A percentile compares a stretch with the other conserved stretches of the same genome.
Conservation (phyloP, 495 filamentous ascomycete species). For the Aspergillus steynii region DNA sequence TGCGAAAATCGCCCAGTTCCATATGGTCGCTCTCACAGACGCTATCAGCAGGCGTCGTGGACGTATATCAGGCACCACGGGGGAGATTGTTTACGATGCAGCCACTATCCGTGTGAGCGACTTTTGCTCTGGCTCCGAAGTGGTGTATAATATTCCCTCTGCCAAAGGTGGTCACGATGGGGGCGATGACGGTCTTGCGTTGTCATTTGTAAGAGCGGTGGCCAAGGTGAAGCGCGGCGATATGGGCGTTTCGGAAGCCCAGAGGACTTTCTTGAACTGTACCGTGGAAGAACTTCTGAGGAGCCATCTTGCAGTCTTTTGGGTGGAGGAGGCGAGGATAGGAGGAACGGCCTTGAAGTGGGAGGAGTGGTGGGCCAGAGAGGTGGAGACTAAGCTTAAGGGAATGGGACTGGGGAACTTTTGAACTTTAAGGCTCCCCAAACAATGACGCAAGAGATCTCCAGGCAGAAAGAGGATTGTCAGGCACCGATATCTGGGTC, state of each 20-base stretch:
- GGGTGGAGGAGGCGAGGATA: too few relatives aligned
- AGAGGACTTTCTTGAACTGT: too few relatives aligned
- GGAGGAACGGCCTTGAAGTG: too few relatives aligned
- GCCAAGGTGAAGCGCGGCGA: too few relatives aligned
- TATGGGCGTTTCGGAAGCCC: too few relatives aligned
- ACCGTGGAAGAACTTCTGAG: too few relatives aligned
- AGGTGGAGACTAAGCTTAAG: too few relatives aligned
- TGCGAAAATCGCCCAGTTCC: slow-evolving; percentile 70
- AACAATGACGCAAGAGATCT: background rate
- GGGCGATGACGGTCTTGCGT: background rate
- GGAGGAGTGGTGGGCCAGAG: too few relatives aligned
- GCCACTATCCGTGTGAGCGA: background rate
- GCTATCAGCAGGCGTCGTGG: slow-evolving; percentile 69
- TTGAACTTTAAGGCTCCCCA: background rate
- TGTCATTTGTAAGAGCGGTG: background rate
- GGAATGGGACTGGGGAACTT: too few relatives aligned
- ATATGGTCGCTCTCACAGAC: slow-evolving; percentile 79
- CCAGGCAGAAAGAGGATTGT: background rate
- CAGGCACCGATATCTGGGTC: background rate
- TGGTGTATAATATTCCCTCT: background rate
- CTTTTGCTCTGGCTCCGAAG: background rate
- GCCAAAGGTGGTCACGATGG: background rate
- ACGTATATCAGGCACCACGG: slow-evolving; percentile 68
- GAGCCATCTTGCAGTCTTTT: too few relatives aligned
- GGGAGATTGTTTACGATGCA: slow-evolving; percentile 66